These are phyloP conservation scores for Arctium minus DNA, from an alignment of 129 eudicot species.

Conservation along the genomic window DNA sequence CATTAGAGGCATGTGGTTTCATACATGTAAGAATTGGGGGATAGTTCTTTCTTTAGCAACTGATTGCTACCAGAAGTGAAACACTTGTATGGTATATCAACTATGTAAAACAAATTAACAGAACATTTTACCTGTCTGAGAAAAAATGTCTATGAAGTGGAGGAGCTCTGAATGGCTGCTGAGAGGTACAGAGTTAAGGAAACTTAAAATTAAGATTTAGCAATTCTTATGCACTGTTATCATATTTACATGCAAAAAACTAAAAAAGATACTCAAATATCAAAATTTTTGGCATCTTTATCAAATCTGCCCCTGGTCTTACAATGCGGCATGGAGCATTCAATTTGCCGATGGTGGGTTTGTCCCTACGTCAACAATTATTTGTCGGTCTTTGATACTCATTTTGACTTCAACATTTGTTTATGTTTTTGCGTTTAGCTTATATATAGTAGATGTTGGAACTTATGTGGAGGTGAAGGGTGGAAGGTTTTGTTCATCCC, in stretches of 20 bases:
- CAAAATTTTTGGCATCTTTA: neutral
- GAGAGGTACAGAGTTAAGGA: neutral
- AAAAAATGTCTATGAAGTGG: neutral
- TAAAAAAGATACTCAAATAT: neutral
- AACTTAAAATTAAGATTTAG: neutral
- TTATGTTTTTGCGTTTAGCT: neutral
- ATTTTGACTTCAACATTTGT: neutral
- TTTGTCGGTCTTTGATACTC: neutral
- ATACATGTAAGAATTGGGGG: neutral
- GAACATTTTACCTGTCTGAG: neutral
- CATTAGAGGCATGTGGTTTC: conserved; percentile 1
- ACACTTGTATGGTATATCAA: neutral
- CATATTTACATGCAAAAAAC: neutral
- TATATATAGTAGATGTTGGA: neutral
- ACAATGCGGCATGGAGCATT: neutral
- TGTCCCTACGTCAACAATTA: neutral
- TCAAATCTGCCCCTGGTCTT: neutral
- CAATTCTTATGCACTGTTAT: neutral
- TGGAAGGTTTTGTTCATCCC: neutral
- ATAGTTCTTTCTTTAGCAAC: neutral
- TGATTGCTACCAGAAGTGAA: neutral
- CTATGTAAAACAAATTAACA: neutral
- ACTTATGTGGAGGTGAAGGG: neutral
- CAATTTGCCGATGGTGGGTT: conserved; percentile 2
- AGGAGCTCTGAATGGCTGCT: neutral